A percentile compares a stretch with the other conserved stretches of the same genome.
phyloP scores from a whole-genome alignment of 2,329 filamentous ascomycete species.

The Colletotrichum spaethianum region DNA sequence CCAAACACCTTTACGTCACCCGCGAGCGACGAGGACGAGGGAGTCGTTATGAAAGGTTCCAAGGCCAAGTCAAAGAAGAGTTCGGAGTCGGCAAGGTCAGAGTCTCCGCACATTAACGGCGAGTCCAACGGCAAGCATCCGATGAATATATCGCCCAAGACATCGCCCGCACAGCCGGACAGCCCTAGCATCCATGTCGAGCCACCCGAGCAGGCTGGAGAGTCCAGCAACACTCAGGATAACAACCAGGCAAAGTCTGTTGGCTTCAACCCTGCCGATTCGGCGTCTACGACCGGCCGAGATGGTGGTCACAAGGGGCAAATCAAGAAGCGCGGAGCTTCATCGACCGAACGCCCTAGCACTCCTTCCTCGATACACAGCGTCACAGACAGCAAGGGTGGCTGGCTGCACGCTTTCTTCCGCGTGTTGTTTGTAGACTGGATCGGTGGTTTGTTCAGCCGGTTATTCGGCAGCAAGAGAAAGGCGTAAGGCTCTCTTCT shows the following conservation, averaged over 20 bases:
- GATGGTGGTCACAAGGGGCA: conserved; percentile 28
- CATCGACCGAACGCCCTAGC: conserved; percentile 34
- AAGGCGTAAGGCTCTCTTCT: conserved; percentile 39
- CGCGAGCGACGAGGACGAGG: conserved; percentile 58
- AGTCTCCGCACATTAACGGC: conserved; percentile 18
- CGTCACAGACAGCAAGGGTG: conserved; percentile 43
- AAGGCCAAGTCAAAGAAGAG: conserved; percentile 36
- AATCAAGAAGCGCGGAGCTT: conserved; percentile 41
- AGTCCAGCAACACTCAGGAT: not conserved
- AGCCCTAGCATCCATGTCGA: conserved; percentile 29
- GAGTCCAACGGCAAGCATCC: conserved; percentile 30
- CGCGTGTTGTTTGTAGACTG: conserved; percentile 55
- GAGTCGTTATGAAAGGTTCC: conserved; percentile 52
- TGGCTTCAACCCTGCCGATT: not conserved
- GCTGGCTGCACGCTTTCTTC: conserved; percentile 54
- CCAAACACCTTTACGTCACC: conserved; percentile 44
- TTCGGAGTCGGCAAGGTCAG: conserved; percentile 8
- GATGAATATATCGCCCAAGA: conserved; percentile 14
- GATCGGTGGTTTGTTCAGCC: conserved; percentile 52
- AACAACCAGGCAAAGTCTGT: not conserved
- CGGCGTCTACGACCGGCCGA: conserved; percentile 12
- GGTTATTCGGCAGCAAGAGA: conserved; percentile 41
- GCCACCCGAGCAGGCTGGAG: conserved; percentile 23
- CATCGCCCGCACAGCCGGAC: not conserved
- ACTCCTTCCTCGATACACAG: conserved; percentile 44